Evolutionary conservation across 108 stramenopile species (phyloP).

Genomic region (Pseudonitzschia multistriata): DNA sequence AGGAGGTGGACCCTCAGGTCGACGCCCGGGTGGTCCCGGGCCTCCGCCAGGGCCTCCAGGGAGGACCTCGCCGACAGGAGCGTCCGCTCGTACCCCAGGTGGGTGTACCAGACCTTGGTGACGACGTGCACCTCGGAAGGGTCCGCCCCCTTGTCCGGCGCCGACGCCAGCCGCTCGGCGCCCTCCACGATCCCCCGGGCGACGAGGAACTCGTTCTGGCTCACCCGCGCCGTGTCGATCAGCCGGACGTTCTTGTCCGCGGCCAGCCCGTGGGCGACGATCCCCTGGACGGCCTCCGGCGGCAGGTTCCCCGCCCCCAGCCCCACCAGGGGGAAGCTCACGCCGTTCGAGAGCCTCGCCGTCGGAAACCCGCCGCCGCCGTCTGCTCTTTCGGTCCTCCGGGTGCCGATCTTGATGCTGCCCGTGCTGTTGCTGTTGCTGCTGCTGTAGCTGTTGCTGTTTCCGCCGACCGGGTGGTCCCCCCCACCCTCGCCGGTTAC

Average conservation of each 20-base stretch:
- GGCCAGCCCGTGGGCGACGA: slow-evolving; percentile 34
- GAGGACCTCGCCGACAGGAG: slow-evolving; percentile 60
- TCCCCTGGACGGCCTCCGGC: slow-evolving; percentile 46
- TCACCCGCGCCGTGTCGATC: slow-evolving; percentile 76
- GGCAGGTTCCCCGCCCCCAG: slow-evolving; percentile 79
- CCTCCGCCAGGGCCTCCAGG: slow-evolving; percentile 39
- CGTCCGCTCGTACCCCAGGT: slow-evolving; percentile 84
- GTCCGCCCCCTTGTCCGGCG: background rate
- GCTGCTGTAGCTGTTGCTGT: background rate
- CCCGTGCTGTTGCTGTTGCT: background rate
- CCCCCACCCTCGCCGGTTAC: background rate
- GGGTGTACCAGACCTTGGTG: slow-evolving; percentile 92
- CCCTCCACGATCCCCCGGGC: slow-evolving; percentile 57
- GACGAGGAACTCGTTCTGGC: slow-evolving; percentile 69
- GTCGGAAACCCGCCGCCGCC: slow-evolving; percentile 8
- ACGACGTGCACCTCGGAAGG: slow-evolving; percentile 63
- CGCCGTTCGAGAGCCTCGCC: slow-evolving; percentile 39
- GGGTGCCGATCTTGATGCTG: background rate
- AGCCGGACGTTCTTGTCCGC: slow-evolving; percentile 49
- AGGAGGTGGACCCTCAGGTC: slow-evolving; percentile 65
- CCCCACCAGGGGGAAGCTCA: slow-evolving; percentile 70
- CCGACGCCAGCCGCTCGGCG: slow-evolving; percentile 11
- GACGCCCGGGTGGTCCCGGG: slow-evolving; percentile 36
- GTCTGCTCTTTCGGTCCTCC: background rate
- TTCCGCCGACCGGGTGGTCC: too few species aligned